A percentile compares a stretch with the other conserved stretches of the same genome.
These are phyloP conservation scores for Amaranthus cruentus DNA, from an alignment of 148 eudicot species.

Conservation along the genomic window DNA sequence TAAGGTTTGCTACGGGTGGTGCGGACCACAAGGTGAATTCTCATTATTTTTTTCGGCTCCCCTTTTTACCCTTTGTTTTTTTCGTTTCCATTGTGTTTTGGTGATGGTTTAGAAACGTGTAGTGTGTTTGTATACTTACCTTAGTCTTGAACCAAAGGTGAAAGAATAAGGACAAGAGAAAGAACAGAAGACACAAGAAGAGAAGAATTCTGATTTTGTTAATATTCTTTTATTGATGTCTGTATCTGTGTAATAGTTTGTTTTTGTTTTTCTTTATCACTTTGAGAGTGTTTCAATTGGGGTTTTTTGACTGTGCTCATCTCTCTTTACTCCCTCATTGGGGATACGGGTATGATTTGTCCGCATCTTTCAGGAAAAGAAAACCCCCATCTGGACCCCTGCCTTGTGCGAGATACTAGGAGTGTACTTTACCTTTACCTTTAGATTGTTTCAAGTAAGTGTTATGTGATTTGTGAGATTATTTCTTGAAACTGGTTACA, in stretches of 20 bases:
- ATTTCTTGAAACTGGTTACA: not conserved
- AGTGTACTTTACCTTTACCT: no score
- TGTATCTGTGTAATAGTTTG: not conserved
- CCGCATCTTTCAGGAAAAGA: no score
- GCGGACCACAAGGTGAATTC: conserved; percentile 87
- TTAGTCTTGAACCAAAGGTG: no score
- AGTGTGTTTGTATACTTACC: not conserved
- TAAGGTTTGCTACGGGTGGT: conserved; percentile 94
- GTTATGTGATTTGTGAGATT: no score
- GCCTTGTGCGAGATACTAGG: no score
- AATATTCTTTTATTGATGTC: no score
- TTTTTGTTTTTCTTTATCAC: not conserved
- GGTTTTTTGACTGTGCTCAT: not conserved
- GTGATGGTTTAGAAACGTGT: not conserved
- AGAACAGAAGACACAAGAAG: no score
- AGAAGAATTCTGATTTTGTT: no score
- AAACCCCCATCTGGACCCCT: no score
- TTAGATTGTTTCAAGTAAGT: not conserved
- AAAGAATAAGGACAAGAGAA: no score
- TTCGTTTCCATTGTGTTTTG: not conserved
- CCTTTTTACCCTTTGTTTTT: not conserved
- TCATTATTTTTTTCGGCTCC: not conserved
- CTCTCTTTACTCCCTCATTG: not conserved
- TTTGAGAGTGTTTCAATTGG: no score
- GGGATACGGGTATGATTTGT: no score